These are phyloP conservation scores for Cercospora citrullina DNA, from an alignment of 2,329 filamentous ascomycete genomes.

Conservation along the genomic window DNA sequence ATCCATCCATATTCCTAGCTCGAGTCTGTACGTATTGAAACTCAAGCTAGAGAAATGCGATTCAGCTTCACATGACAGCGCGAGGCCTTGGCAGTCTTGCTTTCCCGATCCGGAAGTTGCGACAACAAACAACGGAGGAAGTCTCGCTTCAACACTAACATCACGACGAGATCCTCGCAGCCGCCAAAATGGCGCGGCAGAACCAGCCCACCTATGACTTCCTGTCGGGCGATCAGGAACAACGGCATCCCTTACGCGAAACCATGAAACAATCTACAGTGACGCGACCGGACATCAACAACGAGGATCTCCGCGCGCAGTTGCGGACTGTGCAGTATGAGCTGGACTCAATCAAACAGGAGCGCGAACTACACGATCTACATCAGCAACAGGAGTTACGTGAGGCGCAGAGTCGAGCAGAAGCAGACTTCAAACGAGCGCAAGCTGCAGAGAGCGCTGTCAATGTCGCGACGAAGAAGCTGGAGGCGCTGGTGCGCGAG, in stretches of 20 bases:
- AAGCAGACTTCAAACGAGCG: conserved; percentile 75
- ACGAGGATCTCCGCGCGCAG: conserved; percentile 84
- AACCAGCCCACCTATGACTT: conserved; percentile 52
- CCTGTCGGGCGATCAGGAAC: conserved; percentile 45
- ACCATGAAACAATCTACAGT: conserved; percentile 47
- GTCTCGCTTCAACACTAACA: background rate
- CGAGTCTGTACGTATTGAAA: background rate
- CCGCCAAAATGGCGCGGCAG: conserved; percentile 33
- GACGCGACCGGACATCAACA: conserved; percentile 45
- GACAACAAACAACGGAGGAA: conserved; percentile 5
- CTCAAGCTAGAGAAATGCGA: background rate
- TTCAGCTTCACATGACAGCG: conserved; percentile 1
- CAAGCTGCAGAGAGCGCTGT: conserved; percentile 55
- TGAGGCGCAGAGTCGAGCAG: conserved; percentile 75
- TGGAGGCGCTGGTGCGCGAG: conserved; percentile 56
- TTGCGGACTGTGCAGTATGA: conserved; percentile 86
- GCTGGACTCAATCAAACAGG: conserved; percentile 81
- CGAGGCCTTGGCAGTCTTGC: background rate
- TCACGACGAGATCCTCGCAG: conserved; percentile 1
- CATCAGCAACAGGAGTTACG: conserved; percentile 82
- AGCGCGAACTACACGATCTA: conserved; percentile 75
- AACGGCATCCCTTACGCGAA: conserved; percentile 44
- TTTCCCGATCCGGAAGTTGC: conserved; percentile 8
- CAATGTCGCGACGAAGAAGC: conserved; percentile 55
- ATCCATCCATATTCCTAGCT: background rate